phyloP scores from a whole-genome alignment of 345 rosid species.

The Acer yangbiense region DNA sequence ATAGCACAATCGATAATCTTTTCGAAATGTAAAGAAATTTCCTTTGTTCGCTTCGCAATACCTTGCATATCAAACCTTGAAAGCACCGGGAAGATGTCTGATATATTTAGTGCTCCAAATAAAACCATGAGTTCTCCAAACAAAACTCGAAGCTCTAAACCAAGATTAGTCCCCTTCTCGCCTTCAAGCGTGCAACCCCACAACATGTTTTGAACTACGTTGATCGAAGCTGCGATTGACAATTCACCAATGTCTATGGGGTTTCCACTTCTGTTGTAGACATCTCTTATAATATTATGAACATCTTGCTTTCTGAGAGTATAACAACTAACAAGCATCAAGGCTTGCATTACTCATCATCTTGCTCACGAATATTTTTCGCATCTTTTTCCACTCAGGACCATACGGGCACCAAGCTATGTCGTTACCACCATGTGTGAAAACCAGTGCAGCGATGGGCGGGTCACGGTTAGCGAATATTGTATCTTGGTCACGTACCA shows the following conservation, averaged over 20 bases:
- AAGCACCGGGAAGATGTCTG: conserved; percentile 46
- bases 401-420: conserved; percentile 32
- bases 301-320: conserved; percentile 31
- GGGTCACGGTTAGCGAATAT: conserved; percentile 41
- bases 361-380: conserved; percentile 37
- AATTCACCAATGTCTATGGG: conserved; percentile 37
- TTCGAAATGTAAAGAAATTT: conserved; percentile 15
- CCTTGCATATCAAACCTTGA: conserved; percentile 53
- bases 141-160: conserved; percentile 23
- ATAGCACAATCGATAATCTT: conserved; percentile 28
- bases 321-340: conserved; percentile 34
- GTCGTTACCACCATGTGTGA: conserved; percentile 31
- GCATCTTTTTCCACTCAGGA: conserved; percentile 30
- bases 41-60: conserved; percentile 23
- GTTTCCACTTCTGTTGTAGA: conserved; percentile 20
- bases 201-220: conserved; percentile 32
- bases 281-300: conserved; percentile 16
- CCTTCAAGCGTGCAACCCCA: conserved; percentile 41
- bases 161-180: conserved; percentile 12
- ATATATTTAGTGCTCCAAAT: conserved; percentile 42
- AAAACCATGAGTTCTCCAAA: conserved; percentile 28
- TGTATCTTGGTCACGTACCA: conserved; percentile 42
- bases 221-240: conserved; percentile 15
- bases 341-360: conserved; percentile 41
- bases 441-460: conserved; percentile 20